Evolutionary conservation across 441 rosid genomes (phyloP), one percentile per base, ranked within the genome.

Genomic region (Hypseocharis bilobata): DNA sequence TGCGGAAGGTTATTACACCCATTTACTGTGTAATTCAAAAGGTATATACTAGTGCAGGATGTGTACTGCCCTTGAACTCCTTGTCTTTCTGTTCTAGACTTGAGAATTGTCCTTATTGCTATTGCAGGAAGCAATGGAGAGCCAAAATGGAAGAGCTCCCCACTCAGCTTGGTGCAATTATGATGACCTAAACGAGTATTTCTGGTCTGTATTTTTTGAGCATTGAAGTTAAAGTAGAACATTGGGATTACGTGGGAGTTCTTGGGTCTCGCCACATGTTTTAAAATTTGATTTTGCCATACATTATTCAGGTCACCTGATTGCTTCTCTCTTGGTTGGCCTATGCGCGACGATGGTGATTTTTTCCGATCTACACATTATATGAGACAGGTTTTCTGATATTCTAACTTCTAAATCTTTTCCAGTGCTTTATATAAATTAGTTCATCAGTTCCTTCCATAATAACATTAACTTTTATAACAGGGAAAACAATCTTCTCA

Each of bases 291-390:
- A 62, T 74, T 58, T 56, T 60, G 52, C 57, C 42, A 49, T 70
- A 59, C 74, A 30, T 32, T 59, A 62, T 75, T 62, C 78, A 91
- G 97, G 97, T 85, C 92, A 71, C 62, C 96, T 49, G 91, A 89
- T 59, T 93, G 99, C 86, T 93, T 93, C 80, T 87, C 99, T 77
- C 96, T 93, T 72, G 99, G 97, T 75, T 93, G 99, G 97, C 97
- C 99, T 16, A 93, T 93, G 98, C 97, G 98, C 55, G 99, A 93
- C 69, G 97, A 93, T 77, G 97, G 97, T 20, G 82, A 82, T 44
- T 81, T 93, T 75, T 93, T 93, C 76, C 88, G 73, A 74, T 87
- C 99, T 68, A 93, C 93, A n/a, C 82, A 80, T 68, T 84, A 83
- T 63, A 62, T n/a, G 79, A 75, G 72, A 64, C 76, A 76, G 82